Conservation (phyloP, 2,329 filamentous ascomycete species). For the Botryotinia convoluta region DNA sequence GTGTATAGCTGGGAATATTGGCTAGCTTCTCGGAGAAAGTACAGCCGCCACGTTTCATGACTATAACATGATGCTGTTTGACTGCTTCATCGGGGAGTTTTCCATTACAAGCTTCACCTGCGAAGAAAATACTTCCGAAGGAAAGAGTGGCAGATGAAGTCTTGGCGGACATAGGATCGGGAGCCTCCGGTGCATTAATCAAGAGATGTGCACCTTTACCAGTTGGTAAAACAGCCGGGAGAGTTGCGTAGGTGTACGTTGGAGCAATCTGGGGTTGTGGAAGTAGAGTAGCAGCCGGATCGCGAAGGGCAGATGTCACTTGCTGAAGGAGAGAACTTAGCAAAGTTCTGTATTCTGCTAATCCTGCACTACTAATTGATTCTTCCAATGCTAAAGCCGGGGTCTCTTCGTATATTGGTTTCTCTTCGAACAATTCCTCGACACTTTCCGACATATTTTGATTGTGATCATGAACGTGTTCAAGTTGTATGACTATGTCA, state of each 20-base stretch:
- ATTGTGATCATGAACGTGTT: conserved; percentile 29
- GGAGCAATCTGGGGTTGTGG: conserved; percentile 38
- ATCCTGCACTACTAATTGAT: conserved; percentile 23
- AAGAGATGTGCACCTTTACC: conserved; percentile 65
- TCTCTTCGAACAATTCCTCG: conserved; percentile 29
- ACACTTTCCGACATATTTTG: conserved; percentile 24
- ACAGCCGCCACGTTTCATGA: conserved; percentile 80
- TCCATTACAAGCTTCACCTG: conserved; percentile 61
- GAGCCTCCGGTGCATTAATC: conserved; percentile 52
- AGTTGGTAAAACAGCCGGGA: conserved; percentile 49
- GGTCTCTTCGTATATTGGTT: conserved; percentile 23
- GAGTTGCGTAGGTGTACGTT: conserved; percentile 35
- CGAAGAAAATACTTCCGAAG: conserved; percentile 71
- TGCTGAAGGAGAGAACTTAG: conserved; percentile 49
- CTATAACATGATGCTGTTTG: conserved; percentile 68
- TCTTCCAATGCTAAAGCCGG: conserved; percentile 19
- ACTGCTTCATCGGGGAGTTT: conserved; percentile 52
- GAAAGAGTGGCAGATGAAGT: conserved; percentile 47
- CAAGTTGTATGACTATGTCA: conserved; percentile 64
- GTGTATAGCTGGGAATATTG: conserved; percentile 77
- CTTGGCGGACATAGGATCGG: conserved; percentile 38
- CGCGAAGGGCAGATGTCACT: conserved; percentile 50
- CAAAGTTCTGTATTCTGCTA: conserved; percentile 39
- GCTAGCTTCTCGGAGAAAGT: conserved; percentile 78
- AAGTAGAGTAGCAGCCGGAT: conserved; percentile 42